phyloP scores from a whole-genome alignment of 2,329 filamentous ascomycete species.

The Xylariaceae sp. region DNA sequence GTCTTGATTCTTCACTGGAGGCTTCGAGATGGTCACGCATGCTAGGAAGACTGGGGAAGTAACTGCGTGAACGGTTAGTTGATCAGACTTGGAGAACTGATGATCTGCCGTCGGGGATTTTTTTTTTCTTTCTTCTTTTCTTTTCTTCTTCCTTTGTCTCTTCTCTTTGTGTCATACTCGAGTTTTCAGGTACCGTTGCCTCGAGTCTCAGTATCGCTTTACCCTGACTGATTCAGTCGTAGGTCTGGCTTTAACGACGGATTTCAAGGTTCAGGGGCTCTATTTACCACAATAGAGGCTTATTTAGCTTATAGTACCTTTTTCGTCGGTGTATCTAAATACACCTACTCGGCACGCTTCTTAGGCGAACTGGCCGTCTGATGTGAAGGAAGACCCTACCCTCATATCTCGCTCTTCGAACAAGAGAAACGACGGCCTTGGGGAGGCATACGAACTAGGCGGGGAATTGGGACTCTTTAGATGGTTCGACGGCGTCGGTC shows the following conservation, averaged over 20 bases:
- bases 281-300: background rate
- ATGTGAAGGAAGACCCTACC: background rate
- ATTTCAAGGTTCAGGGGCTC: background rate
- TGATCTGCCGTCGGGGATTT: conserved; percentile 1
- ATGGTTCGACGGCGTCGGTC: background rate
- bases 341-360: conserved; percentile 3
- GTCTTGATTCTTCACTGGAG: conserved; percentile 10
- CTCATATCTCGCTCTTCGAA: conserved; percentile 8
- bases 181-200: background rate
- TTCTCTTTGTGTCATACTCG: too few species aligned
- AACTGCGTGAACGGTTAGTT: conserved; percentile 12
- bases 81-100: conserved; percentile 3
- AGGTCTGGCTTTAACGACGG: background rate
- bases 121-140: too few species aligned
- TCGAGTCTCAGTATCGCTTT: background rate
- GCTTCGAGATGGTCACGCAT: conserved; percentile 5
- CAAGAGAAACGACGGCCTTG: conserved; percentile 3
- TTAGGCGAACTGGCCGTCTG: conserved; percentile 2
- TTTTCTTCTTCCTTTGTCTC: too few species aligned
- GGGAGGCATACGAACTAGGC: background rate
- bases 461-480: background rate
- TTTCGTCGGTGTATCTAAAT: background rate
- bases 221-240: background rate
- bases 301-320: background rate
- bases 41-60: conserved; percentile 4